Percentiles rank a stretch among this genome's conserved stretches.
Evolutionary conservation across 2,329 filamentous ascomycete species (phyloP).

Genomic region (Gnomoniopsis smithogilvyi): DNA sequence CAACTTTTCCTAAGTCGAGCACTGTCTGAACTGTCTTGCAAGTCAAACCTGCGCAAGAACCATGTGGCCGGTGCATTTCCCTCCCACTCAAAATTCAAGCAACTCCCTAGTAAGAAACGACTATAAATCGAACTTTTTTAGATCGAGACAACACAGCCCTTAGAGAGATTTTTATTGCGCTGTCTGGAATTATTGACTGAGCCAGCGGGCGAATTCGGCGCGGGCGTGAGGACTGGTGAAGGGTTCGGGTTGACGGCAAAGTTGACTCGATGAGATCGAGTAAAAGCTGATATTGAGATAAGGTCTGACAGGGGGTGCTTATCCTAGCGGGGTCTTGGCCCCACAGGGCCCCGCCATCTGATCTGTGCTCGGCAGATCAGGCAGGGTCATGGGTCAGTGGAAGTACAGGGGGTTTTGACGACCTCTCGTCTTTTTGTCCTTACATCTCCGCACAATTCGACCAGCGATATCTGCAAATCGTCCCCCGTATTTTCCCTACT

Average conservation of each 20-base stretch:
- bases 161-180: too few species aligned
- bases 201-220: not conserved
- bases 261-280: constrained; percentile 45
- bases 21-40: too few species aligned
- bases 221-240: not conserved
- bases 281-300: constrained; percentile 28
- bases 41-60: too few species aligned
- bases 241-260: not conserved
- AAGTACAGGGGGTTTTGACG: not conserved
- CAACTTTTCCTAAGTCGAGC: too few species aligned
- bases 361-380: not conserved
- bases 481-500: not conserved
- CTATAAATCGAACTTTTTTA: too few species aligned
- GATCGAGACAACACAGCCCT: too few species aligned
- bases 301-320: constrained; percentile 2
- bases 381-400: not conserved
- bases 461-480: not conserved
- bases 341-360: not conserved
- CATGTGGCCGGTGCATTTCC: too few species aligned
- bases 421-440: not conserved
- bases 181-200: too few species aligned
- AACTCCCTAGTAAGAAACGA: too few species aligned
- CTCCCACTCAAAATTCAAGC: too few species aligned
- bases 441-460: not conserved
- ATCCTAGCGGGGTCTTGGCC: constrained; percentile 1